Evolutionary conservation across 2,329 filamentous ascomycete species (phyloP).

Genomic region (Gaeumannomyces tritici): DNA sequence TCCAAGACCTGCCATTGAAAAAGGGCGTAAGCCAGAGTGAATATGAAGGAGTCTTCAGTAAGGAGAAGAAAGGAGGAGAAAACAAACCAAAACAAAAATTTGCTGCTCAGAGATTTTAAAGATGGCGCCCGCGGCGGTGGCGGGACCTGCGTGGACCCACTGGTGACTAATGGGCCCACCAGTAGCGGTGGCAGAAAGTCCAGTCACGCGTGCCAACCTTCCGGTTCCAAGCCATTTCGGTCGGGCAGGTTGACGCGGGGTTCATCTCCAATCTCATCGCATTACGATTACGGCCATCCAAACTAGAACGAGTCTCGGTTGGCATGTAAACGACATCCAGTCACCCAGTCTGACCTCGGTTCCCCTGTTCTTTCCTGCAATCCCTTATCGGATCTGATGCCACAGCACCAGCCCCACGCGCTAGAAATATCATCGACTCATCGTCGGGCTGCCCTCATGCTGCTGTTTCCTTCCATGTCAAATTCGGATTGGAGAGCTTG

Average conservation of each 20-base stretch:
- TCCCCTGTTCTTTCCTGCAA: background rate
- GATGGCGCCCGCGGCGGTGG: background rate
- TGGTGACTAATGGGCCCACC: background rate
- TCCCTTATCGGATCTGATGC: background rate
- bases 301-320: too few species aligned
- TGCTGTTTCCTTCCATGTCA: background rate
- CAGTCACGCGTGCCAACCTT: too few species aligned
- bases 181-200: too few species aligned
- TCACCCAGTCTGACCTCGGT: too few species aligned
- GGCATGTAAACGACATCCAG: too few species aligned
- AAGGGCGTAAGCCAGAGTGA: conserved; percentile 52
- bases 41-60: conserved; percentile 50
- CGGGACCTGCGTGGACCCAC: background rate
- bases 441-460: background rate
- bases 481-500: too few species aligned
- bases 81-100: background rate
- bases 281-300: too few species aligned
- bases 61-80: conserved; percentile 20
- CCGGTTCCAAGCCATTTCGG: too few species aligned
- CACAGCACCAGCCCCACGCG: background rate
- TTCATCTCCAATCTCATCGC: too few species aligned
- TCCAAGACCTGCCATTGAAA: conserved; percentile 50
- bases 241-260: background rate
- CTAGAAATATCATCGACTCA: background rate
- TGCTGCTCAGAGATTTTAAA: background rate